Conservation (phyloP, 129 eudicot species). For the Ambrosia artemisiifolia region DNA sequence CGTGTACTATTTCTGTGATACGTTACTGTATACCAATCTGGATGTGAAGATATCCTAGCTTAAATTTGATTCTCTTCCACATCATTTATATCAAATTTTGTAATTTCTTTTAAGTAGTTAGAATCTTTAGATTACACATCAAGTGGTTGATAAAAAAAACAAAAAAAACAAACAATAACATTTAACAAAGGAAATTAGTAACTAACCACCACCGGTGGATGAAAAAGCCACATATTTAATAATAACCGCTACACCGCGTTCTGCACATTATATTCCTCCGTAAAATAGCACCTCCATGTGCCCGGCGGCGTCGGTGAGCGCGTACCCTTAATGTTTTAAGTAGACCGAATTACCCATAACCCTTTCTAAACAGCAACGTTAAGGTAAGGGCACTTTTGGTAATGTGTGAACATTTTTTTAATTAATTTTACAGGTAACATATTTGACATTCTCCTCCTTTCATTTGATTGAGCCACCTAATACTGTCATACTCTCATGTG, state of each 20-base stretch:
- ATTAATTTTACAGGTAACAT: conserved; percentile 14
- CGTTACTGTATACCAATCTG: no score
- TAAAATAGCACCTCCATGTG: not conserved
- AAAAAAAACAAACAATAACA: no score
- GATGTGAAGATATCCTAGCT: no score
- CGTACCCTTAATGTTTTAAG: not conserved
- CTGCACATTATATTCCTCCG: not conserved
- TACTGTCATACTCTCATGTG: conserved; percentile 20
- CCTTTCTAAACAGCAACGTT: not conserved
- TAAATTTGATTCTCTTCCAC: no score
- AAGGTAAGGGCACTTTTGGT: conserved; percentile 8
- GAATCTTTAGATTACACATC: no score
- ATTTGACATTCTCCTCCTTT: conserved; percentile 23
- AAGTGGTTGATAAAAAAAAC: no score
- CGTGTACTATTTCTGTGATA: no score
- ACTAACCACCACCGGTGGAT: not conserved
- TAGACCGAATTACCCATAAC: not conserved
- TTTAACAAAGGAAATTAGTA: not conserved
- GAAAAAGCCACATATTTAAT: not conserved
- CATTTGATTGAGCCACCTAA: conserved; percentile 14
- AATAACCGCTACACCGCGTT: not conserved
- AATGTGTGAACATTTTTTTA: not conserved
- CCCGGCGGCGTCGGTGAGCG: not conserved
- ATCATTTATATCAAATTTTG: no score
- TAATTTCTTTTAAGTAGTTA: no score